Evolutionary conservation across 257 asterid species (phyloP).

Genomic region (Penstemon barbatus): DNA sequence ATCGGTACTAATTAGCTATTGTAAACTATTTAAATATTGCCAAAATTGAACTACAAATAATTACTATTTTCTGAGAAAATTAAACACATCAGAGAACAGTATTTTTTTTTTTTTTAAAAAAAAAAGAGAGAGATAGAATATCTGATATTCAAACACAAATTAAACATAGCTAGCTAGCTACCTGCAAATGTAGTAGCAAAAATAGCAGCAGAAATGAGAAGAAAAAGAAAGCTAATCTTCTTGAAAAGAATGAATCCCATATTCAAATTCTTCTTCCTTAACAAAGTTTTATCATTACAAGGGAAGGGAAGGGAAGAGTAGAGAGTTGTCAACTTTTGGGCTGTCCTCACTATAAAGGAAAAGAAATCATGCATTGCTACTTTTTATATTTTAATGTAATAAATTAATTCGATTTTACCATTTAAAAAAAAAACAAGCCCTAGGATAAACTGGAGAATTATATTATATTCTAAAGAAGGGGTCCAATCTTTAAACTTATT

Average conservation of each 20-base stretch:
- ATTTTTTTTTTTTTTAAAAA: no score
- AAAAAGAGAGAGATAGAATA: no score
- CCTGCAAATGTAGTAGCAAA: conserved; percentile 70
- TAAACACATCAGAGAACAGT: no score
- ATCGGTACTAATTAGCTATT: no score
- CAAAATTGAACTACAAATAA: conserved; percentile 16
- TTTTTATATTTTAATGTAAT: conserved; percentile 30
- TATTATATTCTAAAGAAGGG: conserved; percentile 39
- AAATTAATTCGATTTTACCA: neutral
- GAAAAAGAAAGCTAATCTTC: conserved; percentile 59
- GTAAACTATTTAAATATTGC: conserved; percentile 26
- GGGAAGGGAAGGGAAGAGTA: neutral
- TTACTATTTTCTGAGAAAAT: neutral
- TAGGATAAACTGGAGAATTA: conserved; percentile 30
- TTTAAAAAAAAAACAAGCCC: conserved; percentile 4
- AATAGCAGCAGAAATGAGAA: conserved; percentile 61
- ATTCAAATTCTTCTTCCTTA: conserved; percentile 25
- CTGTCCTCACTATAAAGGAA: conserved; percentile 30
- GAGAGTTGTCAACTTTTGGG: conserved; percentile 30
- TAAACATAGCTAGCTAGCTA: conserved; percentile 10
- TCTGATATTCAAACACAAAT: no score
- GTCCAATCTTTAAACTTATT: conserved; percentile 29
- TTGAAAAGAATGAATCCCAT: conserved; percentile 48
- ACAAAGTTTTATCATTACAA: neutral
- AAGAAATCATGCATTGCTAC: conserved; percentile 16